Base-by-base conservation (phyloP, 2,329 filamentous ascomycete genomes). In the Neocucurbitaria cava region DNA sequence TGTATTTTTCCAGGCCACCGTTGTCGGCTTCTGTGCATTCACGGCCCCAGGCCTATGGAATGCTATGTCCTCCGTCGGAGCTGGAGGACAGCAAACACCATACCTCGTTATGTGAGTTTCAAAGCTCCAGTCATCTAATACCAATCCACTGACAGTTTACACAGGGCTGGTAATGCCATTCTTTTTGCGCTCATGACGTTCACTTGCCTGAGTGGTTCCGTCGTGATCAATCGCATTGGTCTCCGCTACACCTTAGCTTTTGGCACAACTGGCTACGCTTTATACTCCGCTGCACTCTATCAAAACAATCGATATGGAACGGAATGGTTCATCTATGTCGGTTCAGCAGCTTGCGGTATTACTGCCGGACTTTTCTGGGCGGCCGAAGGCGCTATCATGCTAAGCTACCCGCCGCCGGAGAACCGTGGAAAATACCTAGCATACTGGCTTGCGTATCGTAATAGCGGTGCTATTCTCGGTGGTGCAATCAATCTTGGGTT, bases 231-330 rank as follows among this genome's bases (percentile, higher is more conserved):
- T 26, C 49, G 39, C 36, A 43, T 52, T 9, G 49, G 49, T 10
- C 18, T 52, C 10, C 28, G 38, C 13, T 64, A 69, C 56, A 74
- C 73, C 2, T 58, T 77, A 4, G 68, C 72, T 35, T 58, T 77
- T 10, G 75, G 76, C 2, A 69, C 73, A 0, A 51, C 68, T 0
- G 75, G 76, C 1, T 78, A 74, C 38, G 70, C 68, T 7, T 42
- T 77, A 2, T 78, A 76, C 51, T 72, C 72, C 1, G 75, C 75
- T 0, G 72, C 71, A 0, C 56, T 78, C n/a, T 77, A 78, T 51
- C 59, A 67, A 11, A 77, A 77, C 52, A 77, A 69, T 31, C 61
- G 62, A 1, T 70, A 69, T 38, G 68, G 69, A 9, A 66, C 46
- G 1, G 51, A 66, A 15, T 66, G 63, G 61, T 63, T 65, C 46